phyloP scores from a whole-genome alignment of 2,329 filamentous ascomycete genomes.

The Beauveria australis region DNA sequence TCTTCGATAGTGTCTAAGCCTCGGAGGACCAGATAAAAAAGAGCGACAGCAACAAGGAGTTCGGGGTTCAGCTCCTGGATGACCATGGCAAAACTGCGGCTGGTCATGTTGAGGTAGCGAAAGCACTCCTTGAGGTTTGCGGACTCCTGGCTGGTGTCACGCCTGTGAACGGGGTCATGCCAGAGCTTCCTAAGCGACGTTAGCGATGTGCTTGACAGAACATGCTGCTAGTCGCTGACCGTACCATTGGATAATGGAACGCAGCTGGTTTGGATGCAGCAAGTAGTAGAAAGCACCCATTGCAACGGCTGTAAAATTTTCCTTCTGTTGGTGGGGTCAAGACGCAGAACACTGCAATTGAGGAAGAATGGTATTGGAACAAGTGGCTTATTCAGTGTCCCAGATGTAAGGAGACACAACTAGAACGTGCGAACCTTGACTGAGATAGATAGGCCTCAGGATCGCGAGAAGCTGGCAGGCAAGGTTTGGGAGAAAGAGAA shows the following conservation, averaged over 20 bases:
- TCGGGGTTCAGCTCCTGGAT: constrained; percentile 95
- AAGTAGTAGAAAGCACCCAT: constrained; percentile 64
- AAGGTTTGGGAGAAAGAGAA: neutral
- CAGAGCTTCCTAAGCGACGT: constrained; percentile 69
- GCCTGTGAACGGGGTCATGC: constrained; percentile 88
- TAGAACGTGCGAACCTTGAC: neutral
- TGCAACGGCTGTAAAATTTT: constrained; percentile 22
- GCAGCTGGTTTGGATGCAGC: constrained; percentile 68
- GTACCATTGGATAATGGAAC: constrained; percentile 84
- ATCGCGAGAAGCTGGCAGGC: neutral
- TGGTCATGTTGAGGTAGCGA: constrained; percentile 76
- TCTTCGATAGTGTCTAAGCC: constrained; percentile 98
- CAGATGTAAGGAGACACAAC: neutral
- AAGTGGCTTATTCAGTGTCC: neutral
- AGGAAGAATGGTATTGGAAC: neutral
- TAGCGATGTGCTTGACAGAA: constrained; percentile 11
- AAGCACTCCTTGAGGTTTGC: constrained; percentile 74
- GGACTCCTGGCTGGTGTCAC: constrained; percentile 68
- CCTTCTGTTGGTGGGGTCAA: neutral
- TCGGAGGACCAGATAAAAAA: constrained; percentile 90
- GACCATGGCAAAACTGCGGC: constrained; percentile 85
- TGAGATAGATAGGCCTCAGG: neutral
- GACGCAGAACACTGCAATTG: neutral
- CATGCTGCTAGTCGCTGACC: constrained; percentile 21
- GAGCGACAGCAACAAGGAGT: constrained; percentile 75